These are phyloP conservation scores for Fusarium chaquense DNA, from an alignment of 2,329 filamentous ascomycete species.

Conservation along the genomic window DNA sequence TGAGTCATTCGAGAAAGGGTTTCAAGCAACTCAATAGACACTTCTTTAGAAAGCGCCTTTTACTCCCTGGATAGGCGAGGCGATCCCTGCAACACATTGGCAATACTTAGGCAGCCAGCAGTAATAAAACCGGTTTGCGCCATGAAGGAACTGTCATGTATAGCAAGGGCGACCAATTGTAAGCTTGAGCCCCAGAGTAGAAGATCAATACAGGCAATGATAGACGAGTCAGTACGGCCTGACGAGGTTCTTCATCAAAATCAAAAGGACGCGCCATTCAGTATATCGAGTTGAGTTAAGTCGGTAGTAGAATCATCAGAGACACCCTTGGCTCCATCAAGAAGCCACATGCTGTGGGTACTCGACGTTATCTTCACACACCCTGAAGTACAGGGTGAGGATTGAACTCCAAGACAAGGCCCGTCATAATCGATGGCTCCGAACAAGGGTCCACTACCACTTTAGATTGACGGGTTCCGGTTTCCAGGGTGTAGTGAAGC, in stretches of 20 bases:
- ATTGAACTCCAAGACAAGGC: conserved; percentile 39
- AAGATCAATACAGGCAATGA: background rate
- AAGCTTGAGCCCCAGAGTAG: background rate
- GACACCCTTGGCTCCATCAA: conserved; percentile 28
- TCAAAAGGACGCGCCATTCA: conserved; percentile 39
- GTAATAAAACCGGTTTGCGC: background rate
- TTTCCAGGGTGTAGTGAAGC: conserved; percentile 38
- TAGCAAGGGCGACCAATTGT: background rate
- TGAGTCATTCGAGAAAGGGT: conserved; percentile 41
- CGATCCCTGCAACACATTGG: background rate
- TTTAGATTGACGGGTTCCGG: conserved; percentile 37
- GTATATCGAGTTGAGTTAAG: conserved; percentile 57
- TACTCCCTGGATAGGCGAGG: conserved; percentile 66
- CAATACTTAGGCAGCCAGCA: background rate
- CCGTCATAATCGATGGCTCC: conserved; percentile 19
- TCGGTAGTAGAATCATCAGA: conserved; percentile 37
- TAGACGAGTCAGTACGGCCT: background rate
- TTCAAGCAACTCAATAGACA: conserved; percentile 60
- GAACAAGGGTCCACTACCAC: conserved; percentile 35
- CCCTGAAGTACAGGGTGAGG: conserved; percentile 27
- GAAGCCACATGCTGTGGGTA: conserved; percentile 27
- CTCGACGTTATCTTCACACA: conserved; percentile 23
- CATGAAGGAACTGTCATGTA: background rate
- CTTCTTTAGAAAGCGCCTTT: conserved; percentile 67
- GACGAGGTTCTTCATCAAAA: background rate